Conservation (phyloP, 441 rosid genomes). For the Populus hybrid region DNA sequence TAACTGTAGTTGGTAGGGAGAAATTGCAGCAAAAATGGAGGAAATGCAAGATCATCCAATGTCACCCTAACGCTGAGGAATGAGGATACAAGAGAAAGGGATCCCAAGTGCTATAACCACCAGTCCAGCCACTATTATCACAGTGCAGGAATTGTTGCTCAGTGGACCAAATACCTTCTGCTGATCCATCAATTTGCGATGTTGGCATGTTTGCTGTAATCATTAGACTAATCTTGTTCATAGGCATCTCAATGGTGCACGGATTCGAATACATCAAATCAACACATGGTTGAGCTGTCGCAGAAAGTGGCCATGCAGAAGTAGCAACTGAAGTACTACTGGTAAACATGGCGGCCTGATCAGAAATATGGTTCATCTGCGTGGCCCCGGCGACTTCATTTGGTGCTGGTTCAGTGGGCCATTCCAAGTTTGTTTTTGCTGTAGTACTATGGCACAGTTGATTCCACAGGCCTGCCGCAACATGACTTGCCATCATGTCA, state of each 20-base stretch:
- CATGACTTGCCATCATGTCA: conserved; percentile 13
- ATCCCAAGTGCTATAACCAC: conserved; percentile 35
- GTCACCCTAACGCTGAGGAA: conserved; percentile 33
- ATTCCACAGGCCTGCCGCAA: conserved; percentile 22
- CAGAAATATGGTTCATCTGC: conserved; percentile 28
- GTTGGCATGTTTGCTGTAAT: conserved; percentile 16
- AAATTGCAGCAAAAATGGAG: not conserved
- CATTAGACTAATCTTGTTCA: conserved; percentile 6
- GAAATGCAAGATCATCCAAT: no score
- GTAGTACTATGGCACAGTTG: conserved; percentile 13
- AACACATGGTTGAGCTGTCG: conserved; percentile 17
- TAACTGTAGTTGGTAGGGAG: not conserved
- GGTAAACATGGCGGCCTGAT: conserved; percentile 14
- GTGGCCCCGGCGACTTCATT: conserved; percentile 31
- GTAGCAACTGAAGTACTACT: conserved; percentile 10
- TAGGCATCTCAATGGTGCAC: conserved; percentile 13
- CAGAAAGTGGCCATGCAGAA: conserved; percentile 26
- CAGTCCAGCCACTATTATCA: conserved; percentile 28
- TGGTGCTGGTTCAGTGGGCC: conserved; percentile 26
- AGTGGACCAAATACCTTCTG: conserved; percentile 29
- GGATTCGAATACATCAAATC: conserved; percentile 23
- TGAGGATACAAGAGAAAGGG: conserved; percentile 36
- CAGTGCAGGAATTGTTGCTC: conserved; percentile 35
- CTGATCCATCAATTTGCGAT: conserved; percentile 23
- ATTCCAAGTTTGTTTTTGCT: conserved; percentile 11